These are phyloP conservation scores for Glycine soja DNA, from an alignment of 306 rosid genomes.

Conservation along the genomic window DNA sequence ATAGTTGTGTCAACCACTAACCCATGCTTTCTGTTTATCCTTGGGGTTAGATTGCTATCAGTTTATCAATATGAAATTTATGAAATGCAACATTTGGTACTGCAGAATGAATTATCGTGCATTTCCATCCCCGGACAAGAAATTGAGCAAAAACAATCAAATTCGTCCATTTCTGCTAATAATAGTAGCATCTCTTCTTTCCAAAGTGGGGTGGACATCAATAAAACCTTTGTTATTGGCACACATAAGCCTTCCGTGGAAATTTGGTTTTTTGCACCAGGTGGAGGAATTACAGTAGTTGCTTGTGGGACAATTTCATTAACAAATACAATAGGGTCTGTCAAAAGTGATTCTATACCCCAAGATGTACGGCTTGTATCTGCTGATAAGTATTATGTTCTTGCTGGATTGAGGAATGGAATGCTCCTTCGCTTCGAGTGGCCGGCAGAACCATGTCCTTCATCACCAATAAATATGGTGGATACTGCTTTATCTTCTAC, in stretches of 20 bases:
- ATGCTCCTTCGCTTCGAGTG: conserved; percentile 96
- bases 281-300: conserved; percentile 64
- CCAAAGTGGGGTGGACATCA: conserved; percentile 59
- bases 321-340: conserved; percentile 70
- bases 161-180: conserved; percentile 49
- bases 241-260: conserved; percentile 95
- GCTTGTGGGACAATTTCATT: conserved; percentile 84
- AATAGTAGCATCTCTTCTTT: conserved; percentile 51
- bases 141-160: conserved; percentile 52
- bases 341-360: conserved; percentile 87
- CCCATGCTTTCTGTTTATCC: conserved; percentile 82
- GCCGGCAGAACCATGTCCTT: conserved; percentile 64
- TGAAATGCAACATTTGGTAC: conserved; percentile 77
- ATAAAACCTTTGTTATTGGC: conserved; percentile 80
- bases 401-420: conserved; percentile 94
- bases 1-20: conserved; percentile 90
- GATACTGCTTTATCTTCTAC: conserved; percentile 57
- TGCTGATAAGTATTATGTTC: conserved; percentile 78
- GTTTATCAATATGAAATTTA: conserved; percentile 69
- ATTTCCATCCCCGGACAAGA: conserved; percentile 78
- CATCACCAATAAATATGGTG: conserved; percentile 52
- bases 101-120: conserved; percentile 88
- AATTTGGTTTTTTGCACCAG: conserved; percentile 61
- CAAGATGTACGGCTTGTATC: conserved; percentile 91
- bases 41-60: conserved; percentile 76